Base-by-base conservation (phyloP, 495 filamentous ascomycete genomes). In the Aspergillus mulundensis region DNA sequence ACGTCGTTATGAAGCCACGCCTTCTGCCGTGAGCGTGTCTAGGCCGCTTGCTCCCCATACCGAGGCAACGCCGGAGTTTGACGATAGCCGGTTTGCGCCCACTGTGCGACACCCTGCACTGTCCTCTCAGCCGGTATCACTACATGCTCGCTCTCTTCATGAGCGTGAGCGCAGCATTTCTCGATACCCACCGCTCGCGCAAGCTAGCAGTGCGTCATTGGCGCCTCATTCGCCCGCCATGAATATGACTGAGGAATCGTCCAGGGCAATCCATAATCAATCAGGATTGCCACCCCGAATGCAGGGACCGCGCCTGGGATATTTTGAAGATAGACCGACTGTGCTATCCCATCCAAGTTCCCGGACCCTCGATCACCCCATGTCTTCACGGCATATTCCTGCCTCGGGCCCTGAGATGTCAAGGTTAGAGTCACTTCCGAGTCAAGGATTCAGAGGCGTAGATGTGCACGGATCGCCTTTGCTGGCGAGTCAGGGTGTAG, bases 11-110 rank as follows among this genome's bases (percentile, higher is more conserved):
- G 81, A 81, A 57, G 70, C 64, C 64, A 84, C 69, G 60, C 78
- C 77, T 44, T 81, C 70, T 28, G 77, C 82, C 15, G 81, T 83
- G 38, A 81, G 82, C 41, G 73, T 82, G 47, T 81, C 80, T 41
- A 77, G 84, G 30, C 75, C 81, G 11, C 70, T 87, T 38, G 88
- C 81, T n/a, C 82, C 83, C 11, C 81, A 78, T 50, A 73, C 77
- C 5, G 84, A 86, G 10, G 50, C 59, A 12, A 64, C 68, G 11
- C 63, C 82, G 20, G 78, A 84, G 30, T 54, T 77, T 4, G 78
- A 87, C 24, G 84, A 84, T 18, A 73, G 76, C 42, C 66, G 74
- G 8, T 66, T 79, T 36, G 58, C 67, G 8, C 58, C 78, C 28
- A 86, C 84, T 63, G 62, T 63, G 32, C 71, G 66, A 38, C 68